These are phyloP conservation scores for Collybiopsis confluens DNA, from an alignment of 768 basidiomycete species.

Conservation along the genomic window DNA sequence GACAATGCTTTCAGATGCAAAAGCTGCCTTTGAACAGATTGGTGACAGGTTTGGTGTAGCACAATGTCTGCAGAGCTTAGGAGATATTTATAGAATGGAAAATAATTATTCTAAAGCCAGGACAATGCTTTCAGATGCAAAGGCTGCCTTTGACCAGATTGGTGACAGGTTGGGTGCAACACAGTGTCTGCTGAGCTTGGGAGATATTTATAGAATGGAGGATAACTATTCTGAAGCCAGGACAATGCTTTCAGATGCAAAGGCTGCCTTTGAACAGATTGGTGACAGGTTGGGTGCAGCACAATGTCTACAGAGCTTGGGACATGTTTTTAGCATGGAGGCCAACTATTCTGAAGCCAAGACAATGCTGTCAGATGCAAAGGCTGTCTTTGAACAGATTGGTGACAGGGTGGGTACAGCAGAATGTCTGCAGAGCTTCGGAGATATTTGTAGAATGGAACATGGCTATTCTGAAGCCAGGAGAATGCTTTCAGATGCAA, in stretches of 20 bases:
- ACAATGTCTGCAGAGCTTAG: not conserved
- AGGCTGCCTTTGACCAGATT: not conserved
- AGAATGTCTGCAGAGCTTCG: constrained; percentile 4
- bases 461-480: constrained; percentile 1
- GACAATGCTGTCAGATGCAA: not conserved
- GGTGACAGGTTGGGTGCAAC: not conserved
- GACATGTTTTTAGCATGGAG: too few relatives aligned
- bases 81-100: not conserved
- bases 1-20: constrained; percentile 3
- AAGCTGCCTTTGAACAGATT: not conserved
- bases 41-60: not conserved
- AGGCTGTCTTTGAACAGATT: not conserved
- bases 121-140: not conserved
- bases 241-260: too few relatives aligned
- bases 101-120: not conserved
- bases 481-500: constrained; percentile 5
- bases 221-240: too few relatives aligned
- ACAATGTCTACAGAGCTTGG: too few relatives aligned
- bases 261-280: too few relatives aligned
- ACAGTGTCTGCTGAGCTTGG: constrained; percentile 8
- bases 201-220: not conserved
- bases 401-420: not conserved
- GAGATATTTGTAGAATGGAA: not conserved
- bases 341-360: not conserved
- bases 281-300: too few relatives aligned